Conservation (phyloP, 108 stramenopile species). For the Cyclotella distinguenda region DNA sequence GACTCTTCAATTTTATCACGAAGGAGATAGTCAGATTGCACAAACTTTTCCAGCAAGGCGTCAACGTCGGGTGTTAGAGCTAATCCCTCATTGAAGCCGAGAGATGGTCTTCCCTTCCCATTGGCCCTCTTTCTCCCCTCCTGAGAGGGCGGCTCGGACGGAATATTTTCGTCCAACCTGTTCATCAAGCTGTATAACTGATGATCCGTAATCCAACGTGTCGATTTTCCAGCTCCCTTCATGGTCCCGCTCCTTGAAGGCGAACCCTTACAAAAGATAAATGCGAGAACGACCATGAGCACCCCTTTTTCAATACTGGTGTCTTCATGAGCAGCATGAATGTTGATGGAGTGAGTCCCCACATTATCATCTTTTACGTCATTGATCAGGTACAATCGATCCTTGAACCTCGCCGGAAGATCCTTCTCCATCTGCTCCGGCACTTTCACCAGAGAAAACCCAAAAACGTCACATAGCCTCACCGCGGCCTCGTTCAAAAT, state of each 20-base stretch:
- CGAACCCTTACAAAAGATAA: slow-evolving; percentile 82
- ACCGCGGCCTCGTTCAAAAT: slow-evolving; percentile 58
- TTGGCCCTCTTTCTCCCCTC: slow-evolving; percentile 46
- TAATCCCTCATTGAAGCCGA: slow-evolving; percentile 14
- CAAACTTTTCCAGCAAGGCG: slow-evolving; percentile 66
- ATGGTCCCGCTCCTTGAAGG: slow-evolving; percentile 35
- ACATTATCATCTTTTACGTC: slow-evolving; percentile 48
- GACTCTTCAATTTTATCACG: slow-evolving; percentile 62
- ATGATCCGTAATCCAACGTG: slow-evolving; percentile 71
- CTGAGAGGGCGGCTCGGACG: slow-evolving; percentile 62
- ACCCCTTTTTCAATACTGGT: slow-evolving; percentile 68
- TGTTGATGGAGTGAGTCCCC: slow-evolving; percentile 61
- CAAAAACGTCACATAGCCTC: slow-evolving; percentile 73
- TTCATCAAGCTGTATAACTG: slow-evolving; percentile 74
- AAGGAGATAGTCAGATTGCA: slow-evolving; percentile 75
- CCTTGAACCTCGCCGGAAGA: slow-evolving; percentile 60
- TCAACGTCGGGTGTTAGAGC: slow-evolving; percentile 73
- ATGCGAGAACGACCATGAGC: slow-evolving; percentile 66
- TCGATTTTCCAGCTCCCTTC: slow-evolving; percentile 45
- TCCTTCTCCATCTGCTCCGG: slow-evolving; percentile 60
- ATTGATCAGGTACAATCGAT: slow-evolving; percentile 77
- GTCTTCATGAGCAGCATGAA: slow-evolving; percentile 59
- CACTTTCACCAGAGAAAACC: slow-evolving; percentile 59
- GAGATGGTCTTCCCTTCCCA: slow-evolving; percentile 27
- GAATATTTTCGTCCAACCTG: slow-evolving; percentile 76